Evolutionary conservation across 345 rosid genomes (phyloP).

Genomic region (Gynandropsis gynandra): DNA sequence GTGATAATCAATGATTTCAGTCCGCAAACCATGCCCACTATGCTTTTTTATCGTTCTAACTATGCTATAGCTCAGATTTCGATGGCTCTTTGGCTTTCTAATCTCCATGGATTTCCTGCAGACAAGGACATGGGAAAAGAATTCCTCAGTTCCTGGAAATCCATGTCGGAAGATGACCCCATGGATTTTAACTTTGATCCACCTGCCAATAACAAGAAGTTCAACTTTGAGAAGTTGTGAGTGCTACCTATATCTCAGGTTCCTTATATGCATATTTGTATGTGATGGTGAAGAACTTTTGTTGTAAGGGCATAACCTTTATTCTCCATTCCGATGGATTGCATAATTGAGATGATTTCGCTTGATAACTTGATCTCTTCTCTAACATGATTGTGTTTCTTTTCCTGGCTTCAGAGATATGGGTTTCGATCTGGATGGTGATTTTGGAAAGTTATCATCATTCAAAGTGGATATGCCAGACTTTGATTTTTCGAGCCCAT

Average conservation of each 20-base stretch:
- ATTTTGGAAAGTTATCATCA: conserved; percentile 64
- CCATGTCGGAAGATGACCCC: conserved; percentile 53
- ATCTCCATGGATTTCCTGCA: conserved; percentile 25
- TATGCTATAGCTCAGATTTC: conserved; percentile 1
- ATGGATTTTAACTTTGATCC: conserved; percentile 63
- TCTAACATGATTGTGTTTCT: conserved; percentile 17
- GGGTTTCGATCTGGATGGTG: conserved; percentile 68
- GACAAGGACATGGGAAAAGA: conserved; percentile 75
- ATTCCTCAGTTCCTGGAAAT: conserved; percentile 65
- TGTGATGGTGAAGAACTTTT: not conserved
- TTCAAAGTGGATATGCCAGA: conserved; percentile 74
- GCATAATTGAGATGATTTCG: conserved; percentile 8
- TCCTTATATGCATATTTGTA: conserved; percentile 13
- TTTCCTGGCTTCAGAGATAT: conserved; percentile 50
- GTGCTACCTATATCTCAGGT: conserved; percentile 23
- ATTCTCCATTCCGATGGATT: conserved; percentile 8
- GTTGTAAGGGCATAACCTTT: not conserved
- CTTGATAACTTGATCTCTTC: conserved; percentile 12
- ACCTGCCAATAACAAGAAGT: conserved; percentile 46
- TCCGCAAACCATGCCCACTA: conserved; percentile 11
- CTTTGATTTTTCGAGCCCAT: conserved; percentile 63
- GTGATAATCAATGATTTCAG: conserved; percentile 8
- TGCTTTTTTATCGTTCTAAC: conserved; percentile 6
- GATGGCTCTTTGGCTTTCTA: conserved; percentile 2
- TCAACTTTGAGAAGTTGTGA: conserved; percentile 72